phyloP scores from a whole-genome alignment of 2,329 filamentous ascomycete species.

The Penicillium occitanis region DNA sequence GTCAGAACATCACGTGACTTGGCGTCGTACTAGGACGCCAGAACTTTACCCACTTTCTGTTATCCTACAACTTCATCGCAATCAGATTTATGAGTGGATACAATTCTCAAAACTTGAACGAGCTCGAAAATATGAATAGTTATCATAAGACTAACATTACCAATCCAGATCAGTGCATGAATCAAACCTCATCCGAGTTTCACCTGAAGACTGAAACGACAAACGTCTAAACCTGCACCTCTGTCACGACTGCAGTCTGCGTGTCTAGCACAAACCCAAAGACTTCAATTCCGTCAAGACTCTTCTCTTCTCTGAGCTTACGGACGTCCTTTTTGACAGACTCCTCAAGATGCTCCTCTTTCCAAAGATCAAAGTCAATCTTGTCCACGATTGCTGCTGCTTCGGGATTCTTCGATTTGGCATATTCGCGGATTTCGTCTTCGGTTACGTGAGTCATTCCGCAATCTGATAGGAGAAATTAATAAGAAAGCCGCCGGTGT shows the following conservation, averaged over 20 bases:
- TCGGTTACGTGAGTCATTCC: conserved; percentile 1
- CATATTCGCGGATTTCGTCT: conserved; percentile 3
- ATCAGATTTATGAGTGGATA: not conserved
- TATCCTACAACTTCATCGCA: not conserved
- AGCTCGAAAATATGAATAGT: not conserved
- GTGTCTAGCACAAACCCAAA: conserved; percentile 7
- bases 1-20: not conserved
- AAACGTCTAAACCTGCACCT: conserved; percentile 1
- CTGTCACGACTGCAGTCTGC: conserved; percentile 12
- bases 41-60: not conserved
- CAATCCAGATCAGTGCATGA: not conserved
- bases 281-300: not conserved
- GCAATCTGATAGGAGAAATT: not conserved
- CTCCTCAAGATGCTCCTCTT: not conserved
- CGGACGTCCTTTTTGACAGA: conserved; percentile 8
- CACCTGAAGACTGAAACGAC: not conserved
- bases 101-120: not conserved
- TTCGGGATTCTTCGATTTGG: conserved; percentile 1
- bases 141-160: not conserved
- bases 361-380: conserved; percentile 10
- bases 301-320: conserved; percentile 10
- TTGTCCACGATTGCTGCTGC: conserved; percentile 7
- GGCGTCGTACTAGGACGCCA: not conserved
- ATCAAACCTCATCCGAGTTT: not conserved
- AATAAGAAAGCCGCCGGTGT: no score